Base-by-base conservation (phyloP, 768 basidiomycete genomes). In the Chalciporus pseudorubinellus region DNA sequence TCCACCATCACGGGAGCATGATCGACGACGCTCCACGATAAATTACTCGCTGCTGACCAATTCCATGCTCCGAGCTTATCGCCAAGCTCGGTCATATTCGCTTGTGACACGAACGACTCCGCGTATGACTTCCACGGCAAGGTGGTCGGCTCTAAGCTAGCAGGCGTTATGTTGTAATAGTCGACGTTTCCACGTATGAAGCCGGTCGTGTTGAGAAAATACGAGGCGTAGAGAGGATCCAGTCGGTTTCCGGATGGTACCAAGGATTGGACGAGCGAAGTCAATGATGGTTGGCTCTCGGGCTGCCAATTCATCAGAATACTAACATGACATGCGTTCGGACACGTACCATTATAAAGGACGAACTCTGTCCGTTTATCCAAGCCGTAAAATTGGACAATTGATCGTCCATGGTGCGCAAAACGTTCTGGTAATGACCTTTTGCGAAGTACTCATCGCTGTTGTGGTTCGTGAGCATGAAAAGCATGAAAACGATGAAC, bases 151-250 rank as follows among this genome's bases (percentile, higher is more conserved):
- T 71, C 63, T 19, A 82, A 66, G 33, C 71, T 68, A 8, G 74
- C 60, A 18, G 73, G 70, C 2, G 87, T 80, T 39, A 91, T 80
- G 62, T 92, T 92, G 61, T 82, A 74, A 59, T 81, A 80, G 34
- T 72, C 70, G 13, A 81, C 67, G 39, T 80, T 71, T 3, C 87
- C 88, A 48, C 83, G 83, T 51, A 89, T 77, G 64, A 88, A 91
- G 7, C 90, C 91, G 14, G 90, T 90, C 39, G 87, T 76, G 62
- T 93, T 93, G 4, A 74, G 66, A 58, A 84, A 88, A 63, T 89
- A 92, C 1, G 89, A 85, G 19, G 71, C 72, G 31, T 59, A 49
- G 18, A 59, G 53, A 4, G 79, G 74, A 55, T 82, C 75, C 4
- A 85, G 65, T 33, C 61, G 59, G 4, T 64, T 67, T 6, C 77